Evolutionary conservation across 1,284 basidiomycete species (phyloP).

Genomic region (Trametes polyzona): DNA sequence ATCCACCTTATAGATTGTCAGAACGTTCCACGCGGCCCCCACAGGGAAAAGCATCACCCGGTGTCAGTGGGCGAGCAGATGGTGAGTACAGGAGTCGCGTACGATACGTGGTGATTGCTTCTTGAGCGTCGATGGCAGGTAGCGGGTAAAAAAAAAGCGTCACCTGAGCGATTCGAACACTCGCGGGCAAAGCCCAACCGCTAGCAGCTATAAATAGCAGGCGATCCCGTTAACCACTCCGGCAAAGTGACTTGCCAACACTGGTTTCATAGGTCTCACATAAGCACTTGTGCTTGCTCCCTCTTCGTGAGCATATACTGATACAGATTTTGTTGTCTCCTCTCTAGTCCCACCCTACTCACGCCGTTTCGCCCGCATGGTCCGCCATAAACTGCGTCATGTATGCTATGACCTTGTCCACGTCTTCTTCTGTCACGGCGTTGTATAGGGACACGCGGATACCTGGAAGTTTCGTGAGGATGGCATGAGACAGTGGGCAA

Average conservation of each 20-base stretch:
- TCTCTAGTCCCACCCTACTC: not conserved
- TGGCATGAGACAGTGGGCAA: constrained; percentile 16
- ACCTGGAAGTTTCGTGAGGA: constrained; percentile 47
- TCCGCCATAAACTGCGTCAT: constrained; percentile 55
- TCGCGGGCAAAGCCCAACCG: constrained; percentile 84
- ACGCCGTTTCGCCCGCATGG: not conserved
- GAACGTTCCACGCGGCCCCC: no score
- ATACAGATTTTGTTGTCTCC: not conserved
- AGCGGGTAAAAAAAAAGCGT: constrained; percentile 62
- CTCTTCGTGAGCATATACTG: not conserved
- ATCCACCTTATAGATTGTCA: no score
- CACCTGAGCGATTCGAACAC: constrained; percentile 90
- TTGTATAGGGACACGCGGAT: constrained; percentile 96
- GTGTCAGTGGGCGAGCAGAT: not conserved
- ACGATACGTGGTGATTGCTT: no score
- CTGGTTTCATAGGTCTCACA: no score
- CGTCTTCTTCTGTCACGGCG: constrained; percentile 84
- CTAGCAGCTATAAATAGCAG: constrained; percentile 64
- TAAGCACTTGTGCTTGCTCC: no score
- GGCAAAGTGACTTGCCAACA: constrained; percentile 77
- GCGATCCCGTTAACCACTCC: constrained; percentile 93
- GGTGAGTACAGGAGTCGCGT: not conserved
- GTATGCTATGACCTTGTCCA: constrained; percentile 63
- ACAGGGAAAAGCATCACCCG: no score
- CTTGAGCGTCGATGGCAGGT: no score